A percentile compares a stretch with the other conserved stretches of the same genome.
These are phyloP conservation scores for Serendipita indica DNA, from an alignment of 768 basidiomycete species.

Conservation along the genomic window DNA sequence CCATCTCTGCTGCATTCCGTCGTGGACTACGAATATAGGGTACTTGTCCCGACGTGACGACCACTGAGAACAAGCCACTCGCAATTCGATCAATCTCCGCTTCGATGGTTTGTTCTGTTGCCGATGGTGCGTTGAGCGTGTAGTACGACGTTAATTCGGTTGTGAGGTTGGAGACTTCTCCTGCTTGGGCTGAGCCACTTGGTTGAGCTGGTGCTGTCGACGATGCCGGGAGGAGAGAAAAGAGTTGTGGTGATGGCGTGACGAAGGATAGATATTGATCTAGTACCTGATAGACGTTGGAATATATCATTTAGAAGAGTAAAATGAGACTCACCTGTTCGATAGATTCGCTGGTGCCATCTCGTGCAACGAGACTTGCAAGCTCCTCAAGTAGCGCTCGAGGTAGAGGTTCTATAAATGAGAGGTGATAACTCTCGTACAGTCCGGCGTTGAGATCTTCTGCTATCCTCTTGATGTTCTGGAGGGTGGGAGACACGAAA, in stretches of 20 bases:
- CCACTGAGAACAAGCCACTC: conserved; percentile 77
- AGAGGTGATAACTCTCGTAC: conserved; percentile 88
- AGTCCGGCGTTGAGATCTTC: conserved; percentile 81
- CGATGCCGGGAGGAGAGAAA: conserved; percentile 66
- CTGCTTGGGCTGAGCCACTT: conserved; percentile 23
- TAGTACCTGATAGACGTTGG: conserved; percentile 74
- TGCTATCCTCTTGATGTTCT: conserved; percentile 79
- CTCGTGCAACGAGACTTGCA: conserved; percentile 71
- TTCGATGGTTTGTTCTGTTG: conserved; percentile 83
- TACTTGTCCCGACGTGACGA: conserved; percentile 77
- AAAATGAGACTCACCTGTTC: conserved; percentile 40
- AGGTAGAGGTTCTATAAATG: conserved; percentile 86
- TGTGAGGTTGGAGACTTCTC: conserved; percentile 17
- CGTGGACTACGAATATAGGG: conserved; percentile 89
- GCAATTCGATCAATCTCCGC: conserved; percentile 86
- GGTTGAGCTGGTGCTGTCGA: conserved; percentile 24
- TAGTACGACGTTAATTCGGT: conserved; percentile 51
- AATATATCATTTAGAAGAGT: not conserved
- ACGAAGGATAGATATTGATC: conserved; percentile 98
- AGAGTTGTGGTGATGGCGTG: conserved; percentile 79
- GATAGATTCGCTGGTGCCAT: conserved; percentile 67
- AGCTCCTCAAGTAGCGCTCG: conserved; percentile 85
- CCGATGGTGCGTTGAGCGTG: conserved; percentile 79
- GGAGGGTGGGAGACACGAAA: conserved; percentile 80
- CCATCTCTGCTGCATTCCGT: conserved; percentile 98